Evolutionary conservation across 805 yeast species (phyloP).

Genomic region (Barnettozyma pratensis): DNA sequence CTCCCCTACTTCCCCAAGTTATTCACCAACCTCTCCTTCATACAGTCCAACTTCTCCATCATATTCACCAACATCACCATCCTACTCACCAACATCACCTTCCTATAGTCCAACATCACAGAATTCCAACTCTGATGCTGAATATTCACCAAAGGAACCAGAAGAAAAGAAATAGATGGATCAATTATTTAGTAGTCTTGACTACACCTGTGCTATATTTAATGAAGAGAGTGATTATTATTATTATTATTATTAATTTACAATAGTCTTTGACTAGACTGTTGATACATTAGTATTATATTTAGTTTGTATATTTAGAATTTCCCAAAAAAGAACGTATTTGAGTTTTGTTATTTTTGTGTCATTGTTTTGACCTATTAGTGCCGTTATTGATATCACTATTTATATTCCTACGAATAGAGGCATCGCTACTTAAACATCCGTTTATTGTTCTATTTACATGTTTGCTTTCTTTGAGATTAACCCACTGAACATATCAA

Average conservation of each 20-base stretch:
- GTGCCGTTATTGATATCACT: too few species aligned
- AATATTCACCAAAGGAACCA: conserved; percentile 31
- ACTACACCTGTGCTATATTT: conserved; percentile 13
- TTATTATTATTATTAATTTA: not conserved
- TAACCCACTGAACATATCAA: conserved; percentile 89
- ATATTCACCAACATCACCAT: conserved; percentile 41
- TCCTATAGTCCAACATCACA: conserved; percentile 42
- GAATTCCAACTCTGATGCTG: conserved; percentile 18
- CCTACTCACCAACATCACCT: conserved; percentile 38
- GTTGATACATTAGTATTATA: not conserved
- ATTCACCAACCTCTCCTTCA: conserved; percentile 63
- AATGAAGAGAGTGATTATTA: conserved; percentile 1
- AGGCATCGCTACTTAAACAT: too few species aligned
- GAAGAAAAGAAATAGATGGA: conserved; percentile 6
- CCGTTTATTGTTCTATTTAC: not conserved
- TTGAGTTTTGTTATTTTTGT: not conserved
- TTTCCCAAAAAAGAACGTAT: not conserved
- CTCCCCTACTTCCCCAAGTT: conserved; percentile 42
- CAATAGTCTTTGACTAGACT: not conserved
- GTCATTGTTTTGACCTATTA: not conserved
- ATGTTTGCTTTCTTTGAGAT: conserved; percentile 50
- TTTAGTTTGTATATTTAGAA: conserved; percentile 4
- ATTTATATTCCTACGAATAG: too few species aligned
- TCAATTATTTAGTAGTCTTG: conserved; percentile 2
- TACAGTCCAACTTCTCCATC: conserved; percentile 59